Evolutionary conservation across 192 early-diverging fungal genomes (phyloP), one percentile per base, ranked within the genome.

Genomic region (Backusella liffmaniae): DNA sequence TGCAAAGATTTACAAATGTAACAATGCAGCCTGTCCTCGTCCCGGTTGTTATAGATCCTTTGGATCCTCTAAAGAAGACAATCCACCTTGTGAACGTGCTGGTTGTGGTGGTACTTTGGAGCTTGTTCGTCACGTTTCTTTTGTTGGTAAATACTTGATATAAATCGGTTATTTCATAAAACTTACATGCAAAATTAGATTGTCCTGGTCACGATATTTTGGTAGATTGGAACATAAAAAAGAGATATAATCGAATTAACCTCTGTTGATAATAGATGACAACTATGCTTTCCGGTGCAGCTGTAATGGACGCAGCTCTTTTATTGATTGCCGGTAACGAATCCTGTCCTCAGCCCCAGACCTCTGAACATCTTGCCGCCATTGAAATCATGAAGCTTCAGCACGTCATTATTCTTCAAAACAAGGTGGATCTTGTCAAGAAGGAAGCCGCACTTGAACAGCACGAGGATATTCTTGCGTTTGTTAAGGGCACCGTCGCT

Each of bases 181-280:
- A 18, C 16, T 32, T 3, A 62, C 23, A 62, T 44, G 21, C 18
- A 39, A 18, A 26, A 62, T 29, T 46, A 71, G 98, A 98, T 87
- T 98, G 98, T 83, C 97, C 98, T 34, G 98, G 98, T 53, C 97
- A 99, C 94, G 98, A 99, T 86, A 94, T 98, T 93, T 93, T 98
- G 76, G 69, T 71, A 71, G 42, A 71, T 29, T 29, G 39, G 21
- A 70, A 10, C 4, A 69, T 18, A 67, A 34, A 2, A 68, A n/a
- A 68, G 35, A 66, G 12, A 66, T 13, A 4, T 4, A 5, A 16
- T n/a, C 0, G 53, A 32, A n/a, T 67, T 30, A 67, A 32, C 29
- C 21, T 4, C 12, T 12, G 1, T 29, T 62, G 26, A 44, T 67
- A 23, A 30, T 71, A 71, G 70, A 98, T 98, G 98, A 94, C 96